Percentiles rank a stretch among this genome's conserved stretches.
phyloP scores from a whole-genome alignment of 169 alveolate genomes.

The Plasmodium relictum region DNA sequence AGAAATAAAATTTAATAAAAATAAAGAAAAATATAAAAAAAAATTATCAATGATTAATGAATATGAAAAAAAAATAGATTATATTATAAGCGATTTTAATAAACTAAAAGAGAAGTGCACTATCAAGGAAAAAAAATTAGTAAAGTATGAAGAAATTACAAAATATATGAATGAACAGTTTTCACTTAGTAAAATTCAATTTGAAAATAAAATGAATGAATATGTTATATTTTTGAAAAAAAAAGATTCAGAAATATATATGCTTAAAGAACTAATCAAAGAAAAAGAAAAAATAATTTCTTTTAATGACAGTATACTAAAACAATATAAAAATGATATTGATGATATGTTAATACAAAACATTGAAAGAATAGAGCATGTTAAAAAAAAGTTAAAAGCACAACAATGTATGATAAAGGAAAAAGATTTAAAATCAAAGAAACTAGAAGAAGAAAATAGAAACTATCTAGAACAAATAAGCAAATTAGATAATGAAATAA shows the following conservation, averaged over 20 bases:
- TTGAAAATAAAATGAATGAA: constrained; percentile 74
- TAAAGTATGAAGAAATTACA: constrained; percentile 42
- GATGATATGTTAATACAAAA: constrained; percentile 65
- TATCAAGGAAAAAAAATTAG: constrained; percentile 52
- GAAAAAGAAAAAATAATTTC: constrained; percentile 60
- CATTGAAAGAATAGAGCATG: constrained; percentile 55
- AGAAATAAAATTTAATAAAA: constrained; percentile 29
- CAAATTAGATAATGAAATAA: constrained; percentile 46
- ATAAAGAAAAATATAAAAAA: constrained; percentile 58
- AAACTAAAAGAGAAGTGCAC: constrained; percentile 39
- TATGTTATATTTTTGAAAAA: constrained; percentile 62
- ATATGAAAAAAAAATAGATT: constrained; percentile 64
- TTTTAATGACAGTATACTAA: constrained; percentile 60
- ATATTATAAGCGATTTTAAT: constrained; percentile 47
- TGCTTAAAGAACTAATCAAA: constrained; percentile 58
- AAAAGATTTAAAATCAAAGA: constrained; percentile 31
- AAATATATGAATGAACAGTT: constrained; percentile 70
- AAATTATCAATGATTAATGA: constrained; percentile 25
- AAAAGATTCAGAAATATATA: constrained; percentile 73
- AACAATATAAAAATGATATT: constrained; percentile 67
- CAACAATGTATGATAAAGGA: constrained; percentile 33
- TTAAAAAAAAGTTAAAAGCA: constrained; percentile 28
- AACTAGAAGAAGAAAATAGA: constrained; percentile 6
- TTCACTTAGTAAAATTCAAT: constrained; percentile 62
- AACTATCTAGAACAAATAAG: neutral